Conservation (phyloP, 345 rosid genomes). For the Camelina sativa region DNA sequence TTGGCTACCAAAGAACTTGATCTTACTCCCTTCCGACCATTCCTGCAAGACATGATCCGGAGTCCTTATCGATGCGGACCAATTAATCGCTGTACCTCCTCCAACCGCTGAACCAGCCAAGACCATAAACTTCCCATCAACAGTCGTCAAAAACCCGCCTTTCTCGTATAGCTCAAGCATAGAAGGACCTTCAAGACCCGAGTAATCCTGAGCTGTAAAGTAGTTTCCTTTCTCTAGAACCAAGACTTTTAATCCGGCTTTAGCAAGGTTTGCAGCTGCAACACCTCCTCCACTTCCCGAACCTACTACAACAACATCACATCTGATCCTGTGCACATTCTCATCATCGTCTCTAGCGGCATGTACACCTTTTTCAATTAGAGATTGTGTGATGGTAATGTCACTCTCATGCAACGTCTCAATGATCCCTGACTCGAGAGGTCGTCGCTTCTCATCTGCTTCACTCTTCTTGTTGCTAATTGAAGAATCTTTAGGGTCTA, state of each 20-base stretch:
- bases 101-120: conserved; percentile 64
- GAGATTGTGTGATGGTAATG: conserved; percentile 38
- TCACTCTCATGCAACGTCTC: conserved; percentile 50
- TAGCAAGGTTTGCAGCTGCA: conserved; percentile 61
- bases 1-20: conserved; percentile 52
- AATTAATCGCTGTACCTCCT: conserved; percentile 64
- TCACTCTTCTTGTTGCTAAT: not conserved
- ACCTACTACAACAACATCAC: conserved; percentile 61
- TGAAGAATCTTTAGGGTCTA: conserved; percentile 45
- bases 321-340: conserved; percentile 48
- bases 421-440: conserved; percentile 51
- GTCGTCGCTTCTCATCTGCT: conserved; percentile 38
- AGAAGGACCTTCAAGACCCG: conserved; percentile 58
- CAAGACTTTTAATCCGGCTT: conserved; percentile 55
- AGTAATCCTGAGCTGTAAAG: conserved; percentile 51
- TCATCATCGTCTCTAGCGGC: conserved; percentile 44
- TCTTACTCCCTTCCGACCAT: conserved; percentile 54
- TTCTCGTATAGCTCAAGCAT: conserved; percentile 53
- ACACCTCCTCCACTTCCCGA: conserved; percentile 74
- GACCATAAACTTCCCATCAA: conserved; percentile 47
- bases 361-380: conserved; percentile 48
- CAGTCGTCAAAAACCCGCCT: conserved; percentile 47
- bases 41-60: conserved; percentile 51
- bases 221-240: conserved; percentile 69
- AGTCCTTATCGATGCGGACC: conserved; percentile 62